Conservation (phyloP, 1,284 basidiomycete genomes). For the Exobasidium cylindrosporum region DNA sequence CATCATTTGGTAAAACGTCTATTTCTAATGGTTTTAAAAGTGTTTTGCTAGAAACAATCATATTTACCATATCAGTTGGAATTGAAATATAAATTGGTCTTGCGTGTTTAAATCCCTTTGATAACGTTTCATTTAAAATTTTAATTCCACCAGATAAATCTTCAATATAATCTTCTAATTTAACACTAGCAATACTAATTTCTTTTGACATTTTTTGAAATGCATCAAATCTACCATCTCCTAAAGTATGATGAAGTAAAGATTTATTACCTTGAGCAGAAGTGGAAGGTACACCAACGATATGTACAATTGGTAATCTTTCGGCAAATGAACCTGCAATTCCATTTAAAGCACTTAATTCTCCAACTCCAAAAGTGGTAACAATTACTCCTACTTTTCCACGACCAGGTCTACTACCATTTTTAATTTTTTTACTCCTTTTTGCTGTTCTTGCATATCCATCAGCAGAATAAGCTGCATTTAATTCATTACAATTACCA, state of each 20-base stretch:
- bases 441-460: slow-evolving; percentile 12
- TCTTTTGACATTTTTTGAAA: slow-evolving; percentile 74
- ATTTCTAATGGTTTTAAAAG: slow-evolving; percentile 62
- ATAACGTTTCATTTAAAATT: slow-evolving; percentile 77
- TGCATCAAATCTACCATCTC: slow-evolving; percentile 62
- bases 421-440: neutral
- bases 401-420: neutral
- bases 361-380: slow-evolving; percentile 78
- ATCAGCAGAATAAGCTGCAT: slow-evolving; percentile 19
- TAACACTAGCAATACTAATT: slow-evolving; percentile 70
- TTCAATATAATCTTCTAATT: slow-evolving; percentile 42
- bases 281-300: slow-evolving; percentile 81
- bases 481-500: slow-evolving; percentile 67
- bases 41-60: slow-evolving; percentile 67
- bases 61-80: slow-evolving; percentile 77
- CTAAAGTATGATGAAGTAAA: slow-evolving; percentile 57
- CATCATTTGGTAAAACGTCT: slow-evolving; percentile 58
- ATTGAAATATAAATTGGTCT: slow-evolving; percentile 84
- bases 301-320: slow-evolving; percentile 85
- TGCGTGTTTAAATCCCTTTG: slow-evolving; percentile 68
- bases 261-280: slow-evolving; percentile 63
- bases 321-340: slow-evolving; percentile 66
- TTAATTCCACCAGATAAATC: slow-evolving; percentile 50
- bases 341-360: slow-evolving; percentile 65
- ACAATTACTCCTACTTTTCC: slow-evolving; percentile 27